Percentiles rank a stretch among this genome's conserved stretches.
Conservation (phyloP, 140 eudicot species). For the Stevia rebaudiana region DNA sequence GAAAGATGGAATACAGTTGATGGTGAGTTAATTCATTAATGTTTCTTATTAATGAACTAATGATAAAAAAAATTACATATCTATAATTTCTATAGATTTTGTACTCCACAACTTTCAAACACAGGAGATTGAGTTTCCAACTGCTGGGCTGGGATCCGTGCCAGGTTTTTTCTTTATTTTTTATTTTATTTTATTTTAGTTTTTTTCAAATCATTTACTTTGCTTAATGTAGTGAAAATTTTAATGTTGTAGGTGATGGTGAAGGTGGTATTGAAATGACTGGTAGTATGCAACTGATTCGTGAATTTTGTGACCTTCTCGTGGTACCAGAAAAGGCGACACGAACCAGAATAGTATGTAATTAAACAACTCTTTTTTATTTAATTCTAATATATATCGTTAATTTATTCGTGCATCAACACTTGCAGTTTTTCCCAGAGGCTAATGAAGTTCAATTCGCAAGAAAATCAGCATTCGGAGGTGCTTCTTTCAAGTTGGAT, state of each 20-base stretch:
- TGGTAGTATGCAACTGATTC: constrained; percentile 86
- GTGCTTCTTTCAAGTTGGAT: constrained; percentile 81
- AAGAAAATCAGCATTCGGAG: constrained; percentile 69
- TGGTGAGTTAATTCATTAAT: constrained; percentile 53
- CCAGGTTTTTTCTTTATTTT: constrained; percentile 51
- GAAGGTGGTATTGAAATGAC: constrained; percentile 99
- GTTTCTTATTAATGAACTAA: constrained; percentile 6
- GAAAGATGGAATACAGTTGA: constrained; percentile 58
- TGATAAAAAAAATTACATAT: constrained; percentile 28
- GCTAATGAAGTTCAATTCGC: constrained; percentile 87
- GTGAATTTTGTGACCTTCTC: constrained; percentile 83
- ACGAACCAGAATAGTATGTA: constrained; percentile 76
- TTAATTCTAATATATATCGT: not conserved
- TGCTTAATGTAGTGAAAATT: not conserved
- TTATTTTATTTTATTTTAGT: not conserved
- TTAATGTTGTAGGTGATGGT: constrained; percentile 60
- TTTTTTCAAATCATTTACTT: not conserved
- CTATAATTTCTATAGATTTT: constrained; percentile 29
- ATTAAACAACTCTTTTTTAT: not conserved
- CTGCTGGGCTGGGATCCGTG: constrained; percentile 89
- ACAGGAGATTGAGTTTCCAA: constrained; percentile 98
- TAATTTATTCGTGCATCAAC: constrained; percentile 8
- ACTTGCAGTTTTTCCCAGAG: constrained; percentile 88
- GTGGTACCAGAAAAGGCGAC: constrained; percentile 67
- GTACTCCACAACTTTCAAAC: constrained; percentile 61